Conservation (phyloP, 2,329 filamentous ascomycete genomes). For the Seiridium unicorne region DNA sequence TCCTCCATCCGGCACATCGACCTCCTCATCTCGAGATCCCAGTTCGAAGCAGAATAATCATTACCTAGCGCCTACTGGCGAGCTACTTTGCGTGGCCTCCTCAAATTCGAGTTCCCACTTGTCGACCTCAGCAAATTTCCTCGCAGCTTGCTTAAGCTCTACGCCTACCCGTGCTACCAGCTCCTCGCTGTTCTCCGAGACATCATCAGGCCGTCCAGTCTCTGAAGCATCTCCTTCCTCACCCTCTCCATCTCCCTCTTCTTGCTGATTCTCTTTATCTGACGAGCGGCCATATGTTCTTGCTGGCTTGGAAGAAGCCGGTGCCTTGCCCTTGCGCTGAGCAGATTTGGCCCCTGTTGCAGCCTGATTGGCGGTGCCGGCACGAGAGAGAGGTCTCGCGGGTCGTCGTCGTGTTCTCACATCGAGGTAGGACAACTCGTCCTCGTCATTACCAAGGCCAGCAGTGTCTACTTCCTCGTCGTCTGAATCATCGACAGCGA, state of each 20-base stretch:
- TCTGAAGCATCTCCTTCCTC: slow-evolving; percentile 38
- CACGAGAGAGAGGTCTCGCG: slow-evolving; percentile 26
- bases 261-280: slow-evolving; percentile 57
- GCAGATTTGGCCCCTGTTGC: background rate
- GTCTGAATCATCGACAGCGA: slow-evolving; percentile 42
- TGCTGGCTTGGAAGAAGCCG: slow-evolving; percentile 15
- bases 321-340: slow-evolving; percentile 14
- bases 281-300: slow-evolving; percentile 54
- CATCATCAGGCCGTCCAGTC: slow-evolving; percentile 21
- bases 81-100: slow-evolving; percentile 56
- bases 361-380: slow-evolving; percentile 23
- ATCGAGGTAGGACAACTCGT: slow-evolving; percentile 51
- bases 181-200: slow-evolving; percentile 33
- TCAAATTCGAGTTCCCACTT: slow-evolving; percentile 68
- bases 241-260: slow-evolving; percentile 31
- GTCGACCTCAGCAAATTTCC: slow-evolving; percentile 69
- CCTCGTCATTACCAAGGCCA: slow-evolving; percentile 50
- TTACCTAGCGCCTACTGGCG: slow-evolving; percentile 49
- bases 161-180: slow-evolving; percentile 39
- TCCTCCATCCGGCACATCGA: background rate
- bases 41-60: too few species aligned
- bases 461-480: slow-evolving; percentile 45
- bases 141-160: slow-evolving; percentile 57
- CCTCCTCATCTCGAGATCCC: background rate
- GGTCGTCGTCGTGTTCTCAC: slow-evolving; percentile 34